Base-by-base conservation (phyloP, 352 stramenopile genomes). In the Globisporangium perplexum region DNA sequence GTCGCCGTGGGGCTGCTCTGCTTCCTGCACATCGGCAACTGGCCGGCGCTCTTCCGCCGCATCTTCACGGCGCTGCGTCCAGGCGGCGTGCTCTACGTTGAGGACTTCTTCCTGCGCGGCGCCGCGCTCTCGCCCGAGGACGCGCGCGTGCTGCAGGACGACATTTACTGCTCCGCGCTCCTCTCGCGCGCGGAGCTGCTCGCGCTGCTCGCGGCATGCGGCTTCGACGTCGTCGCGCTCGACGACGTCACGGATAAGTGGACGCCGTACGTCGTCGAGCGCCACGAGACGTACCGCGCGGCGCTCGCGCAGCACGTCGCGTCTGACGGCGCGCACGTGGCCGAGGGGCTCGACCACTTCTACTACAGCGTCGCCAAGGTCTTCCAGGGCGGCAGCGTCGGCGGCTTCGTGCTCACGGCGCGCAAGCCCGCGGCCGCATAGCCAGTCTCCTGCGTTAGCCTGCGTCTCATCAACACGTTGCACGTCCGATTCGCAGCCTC, bases 11-110 rank as follows among this genome's bases (percentile, higher is more conserved):
- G 71, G 7, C 55, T 88, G 52, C 62, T 95, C 18, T 87, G 77
- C 38, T 90, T 93, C 55, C 46, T 95, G 35, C 85, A 93, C 56
- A 88, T 95, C 50, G 71, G 72, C 23, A 59, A 82, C 39, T 89
- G 80, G 68, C 44, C 28, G 8, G 53, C 76, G 39, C 65, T 93
- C 3, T 88, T 92, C 53, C 56, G 72, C 24, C 71, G 69, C 26
- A 88, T 77, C 66, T 66, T 70, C 20, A 55, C 73, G 46, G 70
- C 67, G 57, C 66, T 95, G 36, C 77, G 83, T 33, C 67, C 75
- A 12, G 76, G 71, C 20, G 85, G 80, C 0, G 66, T 84, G 33
- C 24, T 95, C 22, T 93, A 89, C 57, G 68, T 88, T 11, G 83
- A 95, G 36, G 85, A 93, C 50, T 93, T 88, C 55, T 90, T 87